A percentile compares a stretch with the other conserved stretches of the same genome.
Evolutionary conservation across 1,284 basidiomycete species (phyloP).

Genomic region (Fomitiporia mediterranea): DNA sequence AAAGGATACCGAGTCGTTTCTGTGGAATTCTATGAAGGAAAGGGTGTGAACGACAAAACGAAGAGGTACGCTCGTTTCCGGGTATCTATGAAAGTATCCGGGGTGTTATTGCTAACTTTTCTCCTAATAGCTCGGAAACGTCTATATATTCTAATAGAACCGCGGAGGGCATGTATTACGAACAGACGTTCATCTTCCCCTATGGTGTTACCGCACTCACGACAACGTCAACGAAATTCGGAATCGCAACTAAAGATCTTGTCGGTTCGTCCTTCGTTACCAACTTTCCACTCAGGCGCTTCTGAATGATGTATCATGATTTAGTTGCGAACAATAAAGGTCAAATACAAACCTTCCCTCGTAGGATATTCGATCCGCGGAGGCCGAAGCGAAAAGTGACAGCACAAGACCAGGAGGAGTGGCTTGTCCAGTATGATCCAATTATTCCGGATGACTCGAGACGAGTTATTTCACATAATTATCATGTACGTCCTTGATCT

Average conservation of each 20-base stretch:
- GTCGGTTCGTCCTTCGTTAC: slow-evolving; percentile 51
- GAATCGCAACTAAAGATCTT: slow-evolving; percentile 84
- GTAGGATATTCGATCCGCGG: slow-evolving; percentile 78
- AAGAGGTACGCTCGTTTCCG: slow-evolving; percentile 49
- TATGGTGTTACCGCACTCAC: slow-evolving; percentile 64
- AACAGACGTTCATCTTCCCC: slow-evolving; percentile 72
- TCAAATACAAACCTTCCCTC: slow-evolving; percentile 74
- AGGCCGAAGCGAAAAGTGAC: slow-evolving; percentile 78
- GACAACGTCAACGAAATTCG: slow-evolving; percentile 80
- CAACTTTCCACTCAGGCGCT: neutral
- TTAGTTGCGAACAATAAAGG: slow-evolving; percentile 78
- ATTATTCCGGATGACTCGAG: slow-evolving; percentile 70
- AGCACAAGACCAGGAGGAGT: slow-evolving; percentile 78
- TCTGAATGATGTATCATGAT: neutral
- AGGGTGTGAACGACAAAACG: slow-evolving; percentile 56
- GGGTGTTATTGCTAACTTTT: slow-evolving; percentile 8
- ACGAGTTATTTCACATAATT: slow-evolving; percentile 74
- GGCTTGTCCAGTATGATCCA: slow-evolving; percentile 81
- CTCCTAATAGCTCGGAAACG: slow-evolving; percentile 56
- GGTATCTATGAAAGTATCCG: neutral
- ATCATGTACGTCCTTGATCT: slow-evolving; percentile 46
- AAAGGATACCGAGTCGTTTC: slow-evolving; percentile 73
- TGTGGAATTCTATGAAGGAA: slow-evolving; percentile 85
- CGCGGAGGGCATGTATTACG: slow-evolving; percentile 50
- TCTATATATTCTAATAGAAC: slow-evolving; percentile 60